These are phyloP conservation scores for Leishmania lainsoni DNA, from an alignment of 208 protist genomes.

Conservation along the genomic window DNA sequence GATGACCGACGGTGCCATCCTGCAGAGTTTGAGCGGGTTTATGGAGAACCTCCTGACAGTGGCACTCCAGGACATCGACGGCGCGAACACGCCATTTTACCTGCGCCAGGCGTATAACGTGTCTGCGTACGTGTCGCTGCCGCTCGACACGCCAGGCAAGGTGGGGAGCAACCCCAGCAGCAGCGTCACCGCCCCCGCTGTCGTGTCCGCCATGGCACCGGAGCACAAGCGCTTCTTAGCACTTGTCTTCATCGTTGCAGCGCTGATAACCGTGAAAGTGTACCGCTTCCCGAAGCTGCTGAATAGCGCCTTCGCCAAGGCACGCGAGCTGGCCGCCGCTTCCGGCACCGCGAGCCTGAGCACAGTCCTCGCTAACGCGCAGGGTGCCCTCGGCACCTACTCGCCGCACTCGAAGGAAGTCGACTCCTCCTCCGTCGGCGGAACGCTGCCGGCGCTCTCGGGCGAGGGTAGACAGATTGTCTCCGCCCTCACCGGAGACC, in stretches of 20 bases:
- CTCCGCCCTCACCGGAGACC: conserved; percentile 56
- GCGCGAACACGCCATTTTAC: conserved; percentile 76
- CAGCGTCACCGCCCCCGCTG: conserved; percentile 7
- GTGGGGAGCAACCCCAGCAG: background rate
- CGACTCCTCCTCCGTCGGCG: conserved; percentile 46
- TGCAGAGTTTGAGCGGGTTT: conserved; percentile 80
- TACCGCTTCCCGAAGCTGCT: conserved; percentile 84
- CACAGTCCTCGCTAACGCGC: conserved; percentile 53
- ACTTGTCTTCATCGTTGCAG: conserved; percentile 57
- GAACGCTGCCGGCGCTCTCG: conserved; percentile 44
- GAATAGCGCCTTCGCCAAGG: conserved; percentile 69
- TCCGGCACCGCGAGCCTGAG: conserved; percentile 47
- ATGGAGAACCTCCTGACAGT: conserved; percentile 77
- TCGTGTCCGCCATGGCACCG: conserved; percentile 17
- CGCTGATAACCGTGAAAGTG: conserved; percentile 88
- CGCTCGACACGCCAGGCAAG: conserved; percentile 36
- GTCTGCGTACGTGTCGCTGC: conserved; percentile 75
- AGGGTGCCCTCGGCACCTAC: conserved; percentile 70
- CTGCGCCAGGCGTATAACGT: conserved; percentile 80
- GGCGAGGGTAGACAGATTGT: conserved; percentile 53
- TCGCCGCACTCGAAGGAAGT: conserved; percentile 77
- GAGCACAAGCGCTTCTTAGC: conserved; percentile 78
- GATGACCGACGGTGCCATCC: conserved; percentile 41
- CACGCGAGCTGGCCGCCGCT: conserved; percentile 54
- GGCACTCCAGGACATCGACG: conserved; percentile 77